phyloP scores from a whole-genome alignment of 176 grass and related monocot species.

The Bolboschoenus planiculmis region DNA sequence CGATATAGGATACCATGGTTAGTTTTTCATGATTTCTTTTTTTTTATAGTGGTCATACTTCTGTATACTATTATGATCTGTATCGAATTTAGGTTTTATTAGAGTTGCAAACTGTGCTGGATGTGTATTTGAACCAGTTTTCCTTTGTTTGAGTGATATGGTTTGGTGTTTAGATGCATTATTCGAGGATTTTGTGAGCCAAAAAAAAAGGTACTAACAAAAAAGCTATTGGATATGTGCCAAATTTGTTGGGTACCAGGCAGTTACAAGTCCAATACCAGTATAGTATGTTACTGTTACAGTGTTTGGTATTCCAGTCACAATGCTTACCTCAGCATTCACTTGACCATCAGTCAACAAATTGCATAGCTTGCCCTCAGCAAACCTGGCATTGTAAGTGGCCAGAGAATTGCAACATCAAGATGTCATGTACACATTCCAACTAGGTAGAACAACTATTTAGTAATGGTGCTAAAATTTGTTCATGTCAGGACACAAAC shows the following conservation, averaged over 20 bases:
- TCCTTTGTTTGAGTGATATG: neutral
- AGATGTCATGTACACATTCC: neutral
- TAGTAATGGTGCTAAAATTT: neutral
- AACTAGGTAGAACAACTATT: neutral
- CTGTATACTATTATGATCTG: neutral
- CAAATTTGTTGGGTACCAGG: neutral
- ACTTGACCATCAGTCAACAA: neutral
- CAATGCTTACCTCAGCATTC: neutral
- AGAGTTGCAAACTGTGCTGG: neutral
- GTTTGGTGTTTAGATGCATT: neutral
- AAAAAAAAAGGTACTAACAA: too few species aligned
- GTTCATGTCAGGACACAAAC: conserved; percentile 71
- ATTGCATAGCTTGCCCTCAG: neutral
- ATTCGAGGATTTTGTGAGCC: neutral
- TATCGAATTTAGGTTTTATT: neutral
- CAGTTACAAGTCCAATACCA: neutral
- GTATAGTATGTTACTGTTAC: neutral
- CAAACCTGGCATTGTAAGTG: neutral
- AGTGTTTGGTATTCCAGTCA: neutral
- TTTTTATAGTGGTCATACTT: neutral
- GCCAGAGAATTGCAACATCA: neutral
- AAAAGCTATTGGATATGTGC: neutral
- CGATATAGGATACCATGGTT: conserved; percentile 77
- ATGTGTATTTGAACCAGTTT: neutral
- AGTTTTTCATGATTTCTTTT: neutral